Evolutionary conservation across 2,329 filamentous ascomycete genomes (phyloP).

Genomic region (Lasiodiplodia sp.): DNA sequence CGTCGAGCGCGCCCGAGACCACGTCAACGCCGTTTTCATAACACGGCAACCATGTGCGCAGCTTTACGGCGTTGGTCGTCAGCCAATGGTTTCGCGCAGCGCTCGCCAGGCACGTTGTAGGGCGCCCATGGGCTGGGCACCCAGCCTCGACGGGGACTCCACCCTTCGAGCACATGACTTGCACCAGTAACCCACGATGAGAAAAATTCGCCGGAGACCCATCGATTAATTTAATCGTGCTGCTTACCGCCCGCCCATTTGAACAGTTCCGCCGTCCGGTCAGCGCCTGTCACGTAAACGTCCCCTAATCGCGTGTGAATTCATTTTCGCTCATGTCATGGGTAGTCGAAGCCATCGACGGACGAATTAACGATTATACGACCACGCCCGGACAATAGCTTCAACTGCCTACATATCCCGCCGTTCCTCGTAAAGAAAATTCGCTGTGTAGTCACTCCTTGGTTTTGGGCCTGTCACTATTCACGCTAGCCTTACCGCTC

Average conservation of each 20-base stretch:
- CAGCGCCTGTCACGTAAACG: conserved; percentile 40
- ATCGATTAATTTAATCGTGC: conserved; percentile 13
- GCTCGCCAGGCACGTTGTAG: neutral
- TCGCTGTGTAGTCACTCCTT: too few relatives aligned
- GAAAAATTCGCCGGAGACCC: conserved; percentile 18
- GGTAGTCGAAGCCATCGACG: too few relatives aligned
- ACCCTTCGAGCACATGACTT: conserved; percentile 13
- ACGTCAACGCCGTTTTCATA: neutral
- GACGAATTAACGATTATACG: too few relatives aligned
- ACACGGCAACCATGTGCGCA: neutral
- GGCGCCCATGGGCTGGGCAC: neutral
- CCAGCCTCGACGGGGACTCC: neutral
- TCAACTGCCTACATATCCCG: too few relatives aligned
- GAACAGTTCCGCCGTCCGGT: conserved; percentile 28
- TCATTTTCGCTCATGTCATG: too few relatives aligned
- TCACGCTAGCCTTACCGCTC: neutral
- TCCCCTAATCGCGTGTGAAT: conserved; percentile 37
- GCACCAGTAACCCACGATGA: neutral
- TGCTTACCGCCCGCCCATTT: conserved; percentile 13
- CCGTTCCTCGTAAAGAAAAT: too few relatives aligned
- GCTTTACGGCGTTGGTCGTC: neutral
- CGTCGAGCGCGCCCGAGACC: conserved; percentile 7
- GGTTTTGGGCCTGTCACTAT: too few relatives aligned
- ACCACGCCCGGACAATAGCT: too few relatives aligned
- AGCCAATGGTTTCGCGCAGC: neutral